Percentiles rank a stretch among this genome's conserved stretches.
Conservation (phyloP, 2,329 filamentous ascomycete species). For the Parafenestella ontariensis region DNA sequence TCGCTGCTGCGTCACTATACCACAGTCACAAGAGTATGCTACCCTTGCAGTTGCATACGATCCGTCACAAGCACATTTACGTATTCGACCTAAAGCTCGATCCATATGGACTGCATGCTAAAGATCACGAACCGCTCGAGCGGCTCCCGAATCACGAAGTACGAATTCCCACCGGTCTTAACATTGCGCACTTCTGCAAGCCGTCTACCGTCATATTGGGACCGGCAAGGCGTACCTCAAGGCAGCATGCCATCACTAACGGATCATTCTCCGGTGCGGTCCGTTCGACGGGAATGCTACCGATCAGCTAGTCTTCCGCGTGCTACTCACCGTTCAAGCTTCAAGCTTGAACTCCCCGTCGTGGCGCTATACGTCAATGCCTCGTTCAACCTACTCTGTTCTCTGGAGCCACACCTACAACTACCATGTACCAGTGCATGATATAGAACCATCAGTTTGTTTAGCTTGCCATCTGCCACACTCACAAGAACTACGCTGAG, state of each 20-base stretch:
- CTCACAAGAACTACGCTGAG: too few species aligned
- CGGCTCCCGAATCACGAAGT: not conserved
- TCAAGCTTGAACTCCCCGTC: too few species aligned
- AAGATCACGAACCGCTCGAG: not conserved
- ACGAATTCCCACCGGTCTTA: not conserved
- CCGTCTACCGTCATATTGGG: slow-evolving; percentile 18
- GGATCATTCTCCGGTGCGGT: slow-evolving; percentile 29
- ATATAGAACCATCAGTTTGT: too few species aligned
- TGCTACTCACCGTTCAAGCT: too few species aligned
- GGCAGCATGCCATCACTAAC: slow-evolving; percentile 10
- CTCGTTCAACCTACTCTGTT: too few species aligned
- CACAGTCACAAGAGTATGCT: too few species aligned
- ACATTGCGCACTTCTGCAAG: not conserved
- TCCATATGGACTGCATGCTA: not conserved
- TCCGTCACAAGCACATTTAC: not conserved
- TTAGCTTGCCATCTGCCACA: not conserved
- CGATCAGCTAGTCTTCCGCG: slow-evolving; percentile 5
- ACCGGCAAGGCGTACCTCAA: slow-evolving; percentile 7
- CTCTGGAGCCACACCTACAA: too few species aligned
- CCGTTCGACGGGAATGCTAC: slow-evolving; percentile 12
- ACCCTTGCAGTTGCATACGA: not conserved
- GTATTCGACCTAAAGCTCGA: not conserved
- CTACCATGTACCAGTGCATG: too few species aligned
- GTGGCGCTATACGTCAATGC: too few species aligned
- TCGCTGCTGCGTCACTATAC: not conserved